Conservation (phyloP, 345 rosid genomes). For the Nasturtium officinale region DNA sequence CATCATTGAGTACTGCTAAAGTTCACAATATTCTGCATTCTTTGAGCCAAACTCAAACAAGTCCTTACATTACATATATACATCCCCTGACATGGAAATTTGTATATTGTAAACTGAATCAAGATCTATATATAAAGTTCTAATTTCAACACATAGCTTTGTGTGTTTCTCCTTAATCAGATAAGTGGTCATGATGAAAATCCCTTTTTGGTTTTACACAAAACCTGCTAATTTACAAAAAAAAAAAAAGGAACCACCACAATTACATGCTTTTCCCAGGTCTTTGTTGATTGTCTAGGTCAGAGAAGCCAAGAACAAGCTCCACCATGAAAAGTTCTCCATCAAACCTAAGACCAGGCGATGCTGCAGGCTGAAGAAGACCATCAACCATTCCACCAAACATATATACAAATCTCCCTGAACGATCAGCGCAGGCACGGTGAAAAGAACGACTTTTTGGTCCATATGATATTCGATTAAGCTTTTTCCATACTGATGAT, state of each 20-base stretch:
- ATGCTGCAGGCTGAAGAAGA: conserved; percentile 53
- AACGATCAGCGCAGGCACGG: conserved; percentile 68
- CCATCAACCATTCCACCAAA: conserved; percentile 96
- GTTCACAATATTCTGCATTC: conserved; percentile 2
- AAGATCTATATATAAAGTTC: conserved; percentile 22
- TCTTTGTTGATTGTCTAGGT: conserved; percentile 36
- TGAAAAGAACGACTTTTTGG: conserved; percentile 78
- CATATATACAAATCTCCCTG: conserved; percentile 68
- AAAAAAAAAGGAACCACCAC: neutral
- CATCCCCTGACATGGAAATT: conserved; percentile 19
- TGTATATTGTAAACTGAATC: conserved; percentile 39
- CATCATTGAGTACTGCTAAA: neutral
- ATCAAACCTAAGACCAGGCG: conserved; percentile 66
- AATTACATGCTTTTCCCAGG: conserved; percentile 14
- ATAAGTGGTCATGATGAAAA: neutral
- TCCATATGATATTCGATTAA: conserved; percentile 54
- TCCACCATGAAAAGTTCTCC: conserved; percentile 80
- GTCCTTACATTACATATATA: conserved; percentile 29
- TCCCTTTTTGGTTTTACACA: conserved; percentile 19
- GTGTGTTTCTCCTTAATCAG: conserved; percentile 1
- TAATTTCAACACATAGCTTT: neutral
- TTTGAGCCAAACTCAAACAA: conserved; percentile 17
- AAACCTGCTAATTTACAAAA: conserved; percentile 21
- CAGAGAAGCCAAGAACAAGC: conserved; percentile 52
- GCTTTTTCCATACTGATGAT: conserved; percentile 62